These are phyloP conservation scores for Psidium friedrichsthalianum DNA, from an alignment of 345 rosid species.

Conservation along the genomic window DNA sequence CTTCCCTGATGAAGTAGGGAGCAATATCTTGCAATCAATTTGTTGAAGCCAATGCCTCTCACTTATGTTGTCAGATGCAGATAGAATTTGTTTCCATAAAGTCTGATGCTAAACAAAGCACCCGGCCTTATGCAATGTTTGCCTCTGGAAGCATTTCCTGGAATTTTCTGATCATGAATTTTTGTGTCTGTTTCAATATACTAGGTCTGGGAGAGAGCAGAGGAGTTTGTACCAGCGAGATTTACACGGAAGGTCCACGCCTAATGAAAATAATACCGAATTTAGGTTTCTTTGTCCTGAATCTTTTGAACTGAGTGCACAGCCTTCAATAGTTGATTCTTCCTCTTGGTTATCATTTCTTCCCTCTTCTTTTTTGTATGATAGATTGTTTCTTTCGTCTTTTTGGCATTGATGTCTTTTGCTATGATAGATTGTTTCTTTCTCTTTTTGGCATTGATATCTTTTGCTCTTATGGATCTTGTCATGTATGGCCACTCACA, in stretches of 20 bases:
- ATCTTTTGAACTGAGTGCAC: neutral
- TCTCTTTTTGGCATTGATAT: neutral
- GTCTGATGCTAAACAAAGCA: neutral
- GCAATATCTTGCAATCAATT: neutral
- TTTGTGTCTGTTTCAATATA: neutral
- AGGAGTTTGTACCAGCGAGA: conserved; percentile 79
- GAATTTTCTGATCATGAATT: neutral
- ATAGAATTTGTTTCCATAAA: neutral
- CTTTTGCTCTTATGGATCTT: neutral
- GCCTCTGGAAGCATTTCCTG: neutral
- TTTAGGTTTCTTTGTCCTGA: conserved; percentile 41
- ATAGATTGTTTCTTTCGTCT: neutral
- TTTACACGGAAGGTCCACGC: conserved; percentile 69
- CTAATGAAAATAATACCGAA: conserved; percentile 88
- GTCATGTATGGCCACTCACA: neutral
- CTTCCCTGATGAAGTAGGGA: neutral
- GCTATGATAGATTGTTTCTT: neutral
- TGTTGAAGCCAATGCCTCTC: neutral
- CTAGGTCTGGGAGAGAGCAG: conserved; percentile 95
- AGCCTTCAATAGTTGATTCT: neutral
- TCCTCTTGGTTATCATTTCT: neutral
- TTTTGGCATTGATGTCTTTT: neutral
- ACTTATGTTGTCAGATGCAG: neutral
- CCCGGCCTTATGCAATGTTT: neutral
- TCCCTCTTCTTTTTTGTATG: neutral